Conservation (phyloP, 345 rosid species). For the Mercurialis annua region DNA sequence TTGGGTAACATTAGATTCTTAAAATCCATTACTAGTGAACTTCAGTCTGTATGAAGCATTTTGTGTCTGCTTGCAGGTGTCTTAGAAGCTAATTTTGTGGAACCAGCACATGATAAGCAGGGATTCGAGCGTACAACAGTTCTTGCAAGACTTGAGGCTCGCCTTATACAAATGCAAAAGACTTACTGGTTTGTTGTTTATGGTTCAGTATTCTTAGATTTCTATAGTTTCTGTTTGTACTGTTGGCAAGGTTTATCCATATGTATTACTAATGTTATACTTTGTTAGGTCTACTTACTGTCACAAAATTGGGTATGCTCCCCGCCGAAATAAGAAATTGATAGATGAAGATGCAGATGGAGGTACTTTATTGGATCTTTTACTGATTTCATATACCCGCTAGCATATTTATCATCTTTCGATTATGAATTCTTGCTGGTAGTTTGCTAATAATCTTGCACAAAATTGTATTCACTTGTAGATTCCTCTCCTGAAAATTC, state of each 20-base stretch:
- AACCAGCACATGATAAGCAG: slow-evolving; percentile 98
- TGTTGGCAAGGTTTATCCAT: neutral
- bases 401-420: neutral
- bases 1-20: slow-evolving; percentile 2
- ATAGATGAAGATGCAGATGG: slow-evolving; percentile 25
- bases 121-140: slow-evolving; percentile 91
- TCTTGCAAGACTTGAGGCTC: slow-evolving; percentile 76
- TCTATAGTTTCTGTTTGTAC: neutral
- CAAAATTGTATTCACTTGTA: slow-evolving; percentile 21
- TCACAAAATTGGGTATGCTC: slow-evolving; percentile 81
- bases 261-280: slow-evolving; percentile 1
- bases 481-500: slow-evolving; percentile 48
- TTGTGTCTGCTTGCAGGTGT: slow-evolving; percentile 50
- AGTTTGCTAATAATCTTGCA: slow-evolving; percentile 16
- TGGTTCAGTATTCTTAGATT: neutral
- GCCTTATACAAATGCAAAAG: slow-evolving; percentile 81
- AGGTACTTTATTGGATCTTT: slow-evolving; percentile 35
- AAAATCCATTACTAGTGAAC: neutral
- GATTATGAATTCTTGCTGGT: neutral
- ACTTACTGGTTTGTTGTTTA: slow-evolving; percentile 57
- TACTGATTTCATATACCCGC: slow-evolving; percentile 7
- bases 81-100: slow-evolving; percentile 90
- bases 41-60: slow-evolving; percentile 19
- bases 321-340: slow-evolving; percentile 43
- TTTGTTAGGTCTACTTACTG: slow-evolving; percentile 54